Base-by-base conservation (phyloP, 1,284 basidiomycete genomes). In the Cryptococcus amylolentus region DNA sequence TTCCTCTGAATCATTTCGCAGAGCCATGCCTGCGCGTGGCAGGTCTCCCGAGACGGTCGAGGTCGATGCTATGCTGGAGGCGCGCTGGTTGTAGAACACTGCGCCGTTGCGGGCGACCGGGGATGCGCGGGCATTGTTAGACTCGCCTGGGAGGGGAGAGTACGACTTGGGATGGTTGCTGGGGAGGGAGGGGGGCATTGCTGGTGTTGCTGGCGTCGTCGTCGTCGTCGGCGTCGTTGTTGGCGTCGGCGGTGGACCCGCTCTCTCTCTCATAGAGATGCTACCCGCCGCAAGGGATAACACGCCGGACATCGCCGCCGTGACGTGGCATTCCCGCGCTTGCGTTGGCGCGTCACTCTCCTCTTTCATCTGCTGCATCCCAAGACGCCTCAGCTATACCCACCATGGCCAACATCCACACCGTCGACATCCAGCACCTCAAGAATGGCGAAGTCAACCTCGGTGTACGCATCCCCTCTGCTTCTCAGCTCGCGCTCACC, bases 381-480 rank as follows among this genome's bases (percentile, higher is more conserved):
- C 18, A 20, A 42, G 9, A 14, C 28, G 40, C 28, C 28, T 9
- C 46, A 48, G 6, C 49, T 28, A 13, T 41, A 31, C 35, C 38
- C 23, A 68, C 35, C 55, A 75, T 75, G 72, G 64, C 66, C 56
- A 68, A 67, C 63, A 77, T 75, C 60, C 67, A 70, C 61, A 61
- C 63, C 10, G 75, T 77, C 47, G 70, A 75, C 54, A 75, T 80
- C 52, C 56, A 68, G 31, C 74, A 84, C 65, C 84, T 95, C 77
- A 95, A 95, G 81, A 81, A 83, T 54, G 92, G 92, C 65, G 92
- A 96, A 81, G 88, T 95, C 72, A 93, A 95, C 82, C 86, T 95
- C 66, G 92, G 92, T 65, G 92, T 95, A 78, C 64, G 90, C 82
- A 7, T 16, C 9, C 7, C 13, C 10, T 42, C 42, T 18, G 18